Percentiles rank a stretch among this genome's conserved stretches.
phyloP scores from a whole-genome alignment of 1,284 basidiomycete species.

The Mycena sp. region DNA sequence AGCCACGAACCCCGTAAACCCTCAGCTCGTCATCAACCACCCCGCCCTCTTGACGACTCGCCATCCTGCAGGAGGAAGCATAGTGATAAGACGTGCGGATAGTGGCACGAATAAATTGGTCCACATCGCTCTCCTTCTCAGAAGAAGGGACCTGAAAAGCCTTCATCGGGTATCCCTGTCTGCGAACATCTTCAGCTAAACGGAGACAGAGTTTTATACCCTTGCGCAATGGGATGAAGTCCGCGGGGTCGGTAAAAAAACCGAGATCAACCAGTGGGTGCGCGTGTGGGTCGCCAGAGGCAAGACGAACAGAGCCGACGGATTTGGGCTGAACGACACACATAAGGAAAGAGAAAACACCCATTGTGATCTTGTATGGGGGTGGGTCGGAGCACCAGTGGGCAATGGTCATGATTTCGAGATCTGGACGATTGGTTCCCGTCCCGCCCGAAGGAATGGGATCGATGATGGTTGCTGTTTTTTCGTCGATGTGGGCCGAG shows the following conservation, averaged over 20 bases:
- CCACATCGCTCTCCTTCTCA: slow-evolving; percentile 36
- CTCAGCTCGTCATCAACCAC: slow-evolving; percentile 50
- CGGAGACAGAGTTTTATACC: slow-evolving; percentile 49
- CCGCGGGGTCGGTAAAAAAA: slow-evolving; percentile 46
- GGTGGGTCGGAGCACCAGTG: slow-evolving; percentile 5
- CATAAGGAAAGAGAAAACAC: slow-evolving; percentile 25
- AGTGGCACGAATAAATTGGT: slow-evolving; percentile 34
- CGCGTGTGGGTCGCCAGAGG: slow-evolving; percentile 49
- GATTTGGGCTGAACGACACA: slow-evolving; percentile 21
- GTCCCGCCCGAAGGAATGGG: not conserved
- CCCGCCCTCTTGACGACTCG: slow-evolving; percentile 39
- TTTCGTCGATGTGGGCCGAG: slow-evolving; percentile 10
- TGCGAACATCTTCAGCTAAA: slow-evolving; percentile 46
- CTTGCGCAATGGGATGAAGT: slow-evolving; percentile 47
- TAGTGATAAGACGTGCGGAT: slow-evolving; percentile 38
- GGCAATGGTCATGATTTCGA: slow-evolving; percentile 24
- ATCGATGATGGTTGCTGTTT: not conserved
- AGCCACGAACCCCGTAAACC: slow-evolving; percentile 48
- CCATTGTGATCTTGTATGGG: not conserved
- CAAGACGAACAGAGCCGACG: slow-evolving; percentile 47
- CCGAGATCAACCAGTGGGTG: slow-evolving; percentile 51
- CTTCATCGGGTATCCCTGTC: slow-evolving; percentile 35
- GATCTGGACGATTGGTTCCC: slow-evolving; percentile 6
- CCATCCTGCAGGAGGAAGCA: slow-evolving; percentile 44
- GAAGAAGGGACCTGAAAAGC: slow-evolving; percentile 35